A percentile compares a stretch with the other conserved stretches of the same genome.
These are phyloP conservation scores for Sugiyamaella neomexicana DNA, from an alignment of 1,139 yeast genomes.

Conservation along the genomic window DNA sequence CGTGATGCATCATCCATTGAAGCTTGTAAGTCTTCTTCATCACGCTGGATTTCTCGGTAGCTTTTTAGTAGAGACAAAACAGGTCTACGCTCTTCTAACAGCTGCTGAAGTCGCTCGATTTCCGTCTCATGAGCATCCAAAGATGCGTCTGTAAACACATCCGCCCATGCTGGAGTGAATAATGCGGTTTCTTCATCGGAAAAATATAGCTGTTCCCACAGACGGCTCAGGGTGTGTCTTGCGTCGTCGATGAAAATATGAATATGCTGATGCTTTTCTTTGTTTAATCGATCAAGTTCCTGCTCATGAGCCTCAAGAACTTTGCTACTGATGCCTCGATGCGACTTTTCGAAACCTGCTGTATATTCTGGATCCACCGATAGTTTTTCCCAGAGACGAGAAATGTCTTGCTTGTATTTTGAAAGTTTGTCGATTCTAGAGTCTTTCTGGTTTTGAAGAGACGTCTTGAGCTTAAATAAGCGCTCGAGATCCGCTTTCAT, in stretches of 20 bases:
- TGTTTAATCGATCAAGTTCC: conserved; percentile 59
- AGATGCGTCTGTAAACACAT: conserved; percentile 53
- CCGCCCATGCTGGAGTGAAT: conserved; percentile 44
- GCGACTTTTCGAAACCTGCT: conserved; percentile 33
- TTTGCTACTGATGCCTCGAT: conserved; percentile 39
- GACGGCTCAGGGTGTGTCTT: conserved; percentile 54
- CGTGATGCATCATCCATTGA: conserved; percentile 81
- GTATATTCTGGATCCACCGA: conserved; percentile 24
- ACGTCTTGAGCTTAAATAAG: conserved; percentile 31
- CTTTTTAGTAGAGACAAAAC: conserved; percentile 56
- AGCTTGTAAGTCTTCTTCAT: conserved; percentile 62
- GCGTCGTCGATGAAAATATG: conserved; percentile 67
- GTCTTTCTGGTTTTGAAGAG: conserved; percentile 37
- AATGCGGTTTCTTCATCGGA: conserved; percentile 48
- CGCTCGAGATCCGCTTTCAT: conserved; percentile 30
- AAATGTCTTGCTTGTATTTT: conserved; percentile 21
- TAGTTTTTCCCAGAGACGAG: conserved; percentile 37
- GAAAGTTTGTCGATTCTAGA: conserved; percentile 21
- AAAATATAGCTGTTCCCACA: conserved; percentile 65
- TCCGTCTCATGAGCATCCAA: conserved; percentile 64
- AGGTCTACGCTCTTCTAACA: conserved; percentile 54
- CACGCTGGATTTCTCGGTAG: conserved; percentile 56
- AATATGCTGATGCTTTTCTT: conserved; percentile 61
- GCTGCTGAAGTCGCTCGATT: conserved; percentile 51
- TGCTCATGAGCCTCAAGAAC: conserved; percentile 44